Conservation (phyloP, 192 early-diverging fungal species). For the Geosiphon pyriformis region DNA sequence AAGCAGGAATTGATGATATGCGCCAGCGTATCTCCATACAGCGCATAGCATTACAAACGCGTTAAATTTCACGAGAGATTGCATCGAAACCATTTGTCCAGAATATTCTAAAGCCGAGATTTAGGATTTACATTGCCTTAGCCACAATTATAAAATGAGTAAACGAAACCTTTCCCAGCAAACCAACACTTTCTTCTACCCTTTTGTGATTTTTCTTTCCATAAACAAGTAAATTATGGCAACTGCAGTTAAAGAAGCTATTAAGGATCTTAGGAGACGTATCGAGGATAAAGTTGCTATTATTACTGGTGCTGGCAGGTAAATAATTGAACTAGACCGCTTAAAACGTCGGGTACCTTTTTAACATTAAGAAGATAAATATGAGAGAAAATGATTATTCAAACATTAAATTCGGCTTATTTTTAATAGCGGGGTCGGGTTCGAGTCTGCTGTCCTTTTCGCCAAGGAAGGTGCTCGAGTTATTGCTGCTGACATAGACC, state of each 20-base stretch:
- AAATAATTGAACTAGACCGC: constrained; percentile 19
- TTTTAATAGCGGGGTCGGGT: constrained; percentile 67
- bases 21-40: too few species aligned
- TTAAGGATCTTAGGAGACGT: constrained; percentile 30
- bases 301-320: constrained; percentile 78
- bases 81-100: too few species aligned
- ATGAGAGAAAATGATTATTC: neutral
- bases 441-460: constrained; percentile 68
- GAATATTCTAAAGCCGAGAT: too few species aligned
- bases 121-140: too few species aligned
- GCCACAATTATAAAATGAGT: too few species aligned
- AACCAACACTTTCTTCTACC: too few species aligned
- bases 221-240: neutral
- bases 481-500: constrained; percentile 73
- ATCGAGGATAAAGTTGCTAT: constrained; percentile 70
- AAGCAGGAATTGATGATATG: too few species aligned
- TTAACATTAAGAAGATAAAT: too few species aligned
- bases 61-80: too few species aligned
- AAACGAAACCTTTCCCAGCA: too few species aligned
- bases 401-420: neutral
- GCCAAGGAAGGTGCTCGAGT: constrained; percentile 75
- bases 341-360: neutral
- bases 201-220: too few species aligned
- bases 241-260: neutral
- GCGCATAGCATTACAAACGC: too few species aligned